Conservation (phyloP, 192 early-diverging fungal genomes). For the Geranomyces michiganensis region DNA sequence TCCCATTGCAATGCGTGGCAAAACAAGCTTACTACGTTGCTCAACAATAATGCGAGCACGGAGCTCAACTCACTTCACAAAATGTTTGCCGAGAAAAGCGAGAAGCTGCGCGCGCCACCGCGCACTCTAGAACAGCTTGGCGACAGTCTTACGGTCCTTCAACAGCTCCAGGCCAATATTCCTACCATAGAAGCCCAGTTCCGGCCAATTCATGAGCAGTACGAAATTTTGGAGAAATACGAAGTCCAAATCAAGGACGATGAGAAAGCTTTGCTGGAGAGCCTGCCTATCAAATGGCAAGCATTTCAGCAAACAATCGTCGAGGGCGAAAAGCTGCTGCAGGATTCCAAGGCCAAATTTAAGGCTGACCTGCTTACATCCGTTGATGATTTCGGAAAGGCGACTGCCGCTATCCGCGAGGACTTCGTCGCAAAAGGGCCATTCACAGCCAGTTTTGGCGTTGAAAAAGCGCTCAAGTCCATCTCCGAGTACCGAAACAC, state of each 20-base stretch:
- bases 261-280: slow-evolving; percentile 54
- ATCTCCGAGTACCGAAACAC: slow-evolving; percentile 51
- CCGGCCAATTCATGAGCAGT: slow-evolving; percentile 61
- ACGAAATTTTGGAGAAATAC: slow-evolving; percentile 65
- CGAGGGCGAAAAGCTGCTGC: slow-evolving; percentile 55
- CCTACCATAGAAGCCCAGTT: slow-evolving; percentile 59
- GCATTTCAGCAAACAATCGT: slow-evolving; percentile 52
- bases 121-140: slow-evolving; percentile 60
- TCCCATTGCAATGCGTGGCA: slow-evolving; percentile 66
- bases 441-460: slow-evolving; percentile 48
- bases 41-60: slow-evolving; percentile 60
- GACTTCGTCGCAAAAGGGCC: slow-evolving; percentile 60
- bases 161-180: slow-evolving; percentile 53
- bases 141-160: slow-evolving; percentile 53
- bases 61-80: slow-evolving; percentile 57
- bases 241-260: slow-evolving; percentile 64
- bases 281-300: slow-evolving; percentile 47
- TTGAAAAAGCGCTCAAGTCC: slow-evolving; percentile 56
- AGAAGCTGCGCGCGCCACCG: slow-evolving; percentile 53
- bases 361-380: slow-evolving; percentile 53
- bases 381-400: slow-evolving; percentile 57
- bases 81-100: slow-evolving; percentile 58
- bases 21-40: slow-evolving; percentile 62
- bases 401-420: slow-evolving; percentile 45
- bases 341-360: slow-evolving; percentile 63